Percentiles rank a stretch among this genome's conserved stretches.
Evolutionary conservation across 2,329 filamentous ascomycete genomes (phyloP).

Genomic region (Diaporthe capsici): DNA sequence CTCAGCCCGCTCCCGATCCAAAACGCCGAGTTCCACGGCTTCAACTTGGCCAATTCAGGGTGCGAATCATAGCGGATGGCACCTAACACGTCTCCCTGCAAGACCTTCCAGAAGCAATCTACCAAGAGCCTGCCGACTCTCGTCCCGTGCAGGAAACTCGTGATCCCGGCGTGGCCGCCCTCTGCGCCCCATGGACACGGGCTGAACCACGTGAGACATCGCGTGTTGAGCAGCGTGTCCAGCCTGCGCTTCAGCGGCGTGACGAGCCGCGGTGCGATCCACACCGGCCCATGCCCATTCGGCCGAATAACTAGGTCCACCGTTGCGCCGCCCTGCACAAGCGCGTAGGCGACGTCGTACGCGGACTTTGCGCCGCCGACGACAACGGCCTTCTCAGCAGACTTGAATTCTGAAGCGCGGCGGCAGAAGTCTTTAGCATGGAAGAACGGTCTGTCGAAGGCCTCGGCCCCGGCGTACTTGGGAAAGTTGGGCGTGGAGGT

Average conservation of each 20-base stretch:
- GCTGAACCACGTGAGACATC: conserved; percentile 75
- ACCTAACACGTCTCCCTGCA: conserved; percentile 61
- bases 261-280: conserved; percentile 68
- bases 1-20: conserved; percentile 66
- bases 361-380: conserved; percentile 71
- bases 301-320: conserved; percentile 67
- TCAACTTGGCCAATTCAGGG: conserved; percentile 55
- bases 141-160: conserved; percentile 65
- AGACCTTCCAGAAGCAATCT: conserved; percentile 62
- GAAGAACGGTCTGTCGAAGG: conserved; percentile 57
- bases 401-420: conserved; percentile 50
- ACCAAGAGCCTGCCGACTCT: conserved; percentile 63
- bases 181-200: conserved; percentile 75
- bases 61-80: conserved; percentile 62
- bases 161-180: conserved; percentile 64
- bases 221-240: conserved; percentile 66
- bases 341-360: conserved; percentile 70
- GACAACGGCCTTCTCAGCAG: conserved; percentile 57
- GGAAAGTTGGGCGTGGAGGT: conserved; percentile 62
- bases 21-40: conserved; percentile 57
- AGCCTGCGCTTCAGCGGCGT: conserved; percentile 73
- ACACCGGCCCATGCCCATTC: conserved; percentile 67
- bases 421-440: conserved; percentile 60
- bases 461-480: conserved; percentile 52
- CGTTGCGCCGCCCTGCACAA: conserved; percentile 60